A percentile compares a stretch with the other conserved stretches of the same genome.
phyloP scores from a whole-genome alignment of 306 rosid genomes.

The Medicago lupulina region DNA sequence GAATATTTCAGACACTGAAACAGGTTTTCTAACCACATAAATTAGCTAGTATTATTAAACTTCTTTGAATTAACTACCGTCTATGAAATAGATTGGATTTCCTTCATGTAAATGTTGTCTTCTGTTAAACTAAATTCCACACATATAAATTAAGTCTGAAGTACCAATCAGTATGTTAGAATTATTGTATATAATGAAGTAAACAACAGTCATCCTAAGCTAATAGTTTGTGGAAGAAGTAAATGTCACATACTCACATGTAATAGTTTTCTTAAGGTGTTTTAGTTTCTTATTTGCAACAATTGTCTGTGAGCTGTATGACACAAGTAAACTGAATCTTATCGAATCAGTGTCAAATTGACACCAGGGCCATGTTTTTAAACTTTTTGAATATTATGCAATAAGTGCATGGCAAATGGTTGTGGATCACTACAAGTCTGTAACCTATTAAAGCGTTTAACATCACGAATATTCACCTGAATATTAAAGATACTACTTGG shows the following conservation, averaged over 20 bases:
- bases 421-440: background rate
- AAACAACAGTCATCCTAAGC: background rate
- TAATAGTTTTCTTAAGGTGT: background rate
- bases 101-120: slow-evolving; percentile 2
- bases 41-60: slow-evolving; percentile 4
- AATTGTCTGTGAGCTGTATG: background rate
- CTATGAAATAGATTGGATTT: slow-evolving; percentile 35
- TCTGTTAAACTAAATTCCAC: background rate
- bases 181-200: background rate
- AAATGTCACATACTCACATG: slow-evolving; percentile 2
- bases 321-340: background rate
- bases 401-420: background rate
- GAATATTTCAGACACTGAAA: slow-evolving; percentile 42
- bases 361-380: background rate
- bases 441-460: background rate
- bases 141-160: background rate
- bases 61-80: slow-evolving; percentile 21
- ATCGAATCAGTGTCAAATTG: background rate
- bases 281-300: background rate
- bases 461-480: background rate
- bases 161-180: background rate
- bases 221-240: background rate
- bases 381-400: background rate
- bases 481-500: background rate
- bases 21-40: slow-evolving; percentile 22